Conservation (phyloP, 768 basidiomycete species). For the Macrolepiota dolichaula region DNA sequence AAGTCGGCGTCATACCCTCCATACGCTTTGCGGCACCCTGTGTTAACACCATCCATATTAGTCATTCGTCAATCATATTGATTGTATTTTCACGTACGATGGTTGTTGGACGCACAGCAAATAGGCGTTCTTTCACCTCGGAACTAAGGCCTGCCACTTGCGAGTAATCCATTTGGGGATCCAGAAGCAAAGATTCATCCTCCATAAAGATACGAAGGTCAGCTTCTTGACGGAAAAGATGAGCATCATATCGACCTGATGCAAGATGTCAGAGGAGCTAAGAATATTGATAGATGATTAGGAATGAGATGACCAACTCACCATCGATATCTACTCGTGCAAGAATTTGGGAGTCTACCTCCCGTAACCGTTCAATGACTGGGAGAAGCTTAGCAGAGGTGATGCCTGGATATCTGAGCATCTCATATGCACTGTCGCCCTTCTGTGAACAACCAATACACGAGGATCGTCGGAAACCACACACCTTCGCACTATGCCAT, state of each 20-base stretch:
- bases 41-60: background rate
- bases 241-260: slow-evolving; percentile 59
- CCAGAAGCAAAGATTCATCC: slow-evolving; percentile 71
- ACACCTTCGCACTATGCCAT: slow-evolving; percentile 43
- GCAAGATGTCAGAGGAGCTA: background rate
- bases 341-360: slow-evolving; percentile 48
- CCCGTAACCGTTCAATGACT: slow-evolving; percentile 46
- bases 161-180: slow-evolving; percentile 68
- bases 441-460: background rate
- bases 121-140: slow-evolving; percentile 70
- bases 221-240: slow-evolving; percentile 68
- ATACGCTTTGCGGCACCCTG: slow-evolving; percentile 92
- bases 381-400: slow-evolving; percentile 36
- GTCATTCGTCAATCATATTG: background rate
- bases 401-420: slow-evolving; percentile 60
- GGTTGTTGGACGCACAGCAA: slow-evolving; percentile 58
- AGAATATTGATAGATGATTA: background rate
- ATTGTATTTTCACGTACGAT: slow-evolving; percentile 43
- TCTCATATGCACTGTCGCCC: slow-evolving; percentile 63
- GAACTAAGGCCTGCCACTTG: slow-evolving; percentile 65
- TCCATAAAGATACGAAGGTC: slow-evolving; percentile 72
- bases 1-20: slow-evolving; percentile 89
- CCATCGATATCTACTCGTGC: slow-evolving; percentile 72
- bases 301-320: slow-evolving; percentile 26
- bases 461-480: slow-evolving; percentile 6